Evolutionary conservation across 257 asterid genomes (phyloP), one percentile per base, ranked within the genome.

Genomic region (Scutellaria baicalensis): DNA sequence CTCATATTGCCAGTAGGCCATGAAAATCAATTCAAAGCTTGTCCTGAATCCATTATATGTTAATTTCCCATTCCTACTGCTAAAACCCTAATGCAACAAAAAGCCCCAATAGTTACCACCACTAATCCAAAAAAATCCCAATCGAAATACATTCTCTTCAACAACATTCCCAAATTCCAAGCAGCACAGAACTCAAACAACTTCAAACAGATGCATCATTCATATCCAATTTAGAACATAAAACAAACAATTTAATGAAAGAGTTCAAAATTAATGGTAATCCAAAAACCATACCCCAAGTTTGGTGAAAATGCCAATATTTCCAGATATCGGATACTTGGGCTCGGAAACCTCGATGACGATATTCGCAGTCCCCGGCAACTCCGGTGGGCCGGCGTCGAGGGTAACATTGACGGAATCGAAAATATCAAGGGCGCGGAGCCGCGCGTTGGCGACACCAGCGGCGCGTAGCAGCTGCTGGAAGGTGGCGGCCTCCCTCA

Each of bases 341-440:
- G 76, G 72, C 83, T 94, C 99, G 1, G 76, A 73, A 61, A 94
- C 96, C 79, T 86, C 90, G 31, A 94, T 89, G 63, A 94, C 73
- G 16, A 94, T 84, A 45, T 89, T 94, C 9, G 96, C 85, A 0
- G 99, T 92, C 11, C 95, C 97, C 12, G 99, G 98, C 21, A 94
- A 87, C 78, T 92, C 97, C 31, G 86, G 88, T 7, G 99, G 99
- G 0, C 99, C 99, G 0, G 94, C 73, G 73, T 92, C 97, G 3
- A 94, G 84, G 8, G 93, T 88, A 42, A 94, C 84, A 39, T 39
- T 84, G 63, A 89, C 95, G 5, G 98, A 80, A 64, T 94, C 95
- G 20, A 94, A 94, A 63, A 94, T 82, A 36, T 84, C 97, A 3
- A 94, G 82, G 13, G 73, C 76, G 4, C 82, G 90, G 70, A 94